Evolutionary conservation across 371 early-diverging fungal genomes (phyloP), one percentile per base, ranked within the genome.

Genomic region (Nematocida homosporus): DNA sequence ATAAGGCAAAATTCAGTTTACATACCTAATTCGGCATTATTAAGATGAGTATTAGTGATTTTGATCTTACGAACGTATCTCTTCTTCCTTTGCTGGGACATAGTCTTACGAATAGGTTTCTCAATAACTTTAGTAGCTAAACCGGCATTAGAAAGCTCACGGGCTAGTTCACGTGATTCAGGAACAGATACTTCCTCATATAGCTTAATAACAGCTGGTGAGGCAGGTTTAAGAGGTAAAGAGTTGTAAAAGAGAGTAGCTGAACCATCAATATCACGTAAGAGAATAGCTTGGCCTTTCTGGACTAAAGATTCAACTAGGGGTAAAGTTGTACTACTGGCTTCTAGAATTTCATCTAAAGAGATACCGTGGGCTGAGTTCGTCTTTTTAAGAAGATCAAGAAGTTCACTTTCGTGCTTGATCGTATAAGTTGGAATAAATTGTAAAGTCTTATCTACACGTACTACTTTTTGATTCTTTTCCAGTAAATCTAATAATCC

Each of bases 21-120:
- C 42, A 72, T 61, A 16, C 63, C 75, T 16, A 72, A 48, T 25
- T 72, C 75, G 34, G 25, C 5, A 27, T 60, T 61, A 34, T 85
- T 80, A 40, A 85, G 78, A 77, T 85, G 85, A 44, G 85, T 83
- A 54, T 85, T 85, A 25, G 85, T 85, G 64, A 85, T 81, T 65
- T 82, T 83, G 32, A 85, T 82, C 51, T 77, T 82, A 72, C 85
- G 63, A 55, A 67, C 65, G 64, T 78, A 75, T 53, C 67, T 81
- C 50, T 83, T 85, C 32, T 38, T 61, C 57, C 69, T 79, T 18
- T 51, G 72, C 23, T 56, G 55, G 44, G 77, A 75, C 16, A 56
- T 48, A 10, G 78, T 65, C 47, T 63, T 41, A 38, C 68, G 56
- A 30, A 69, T 78, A 47, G 79, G 81, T 35, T 60, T 60, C 23